Evolutionary conservation across 2,329 filamentous ascomycete species (phyloP), one percentile per base, ranked within the genome.

Genomic region (Sclerotinia nivalis): DNA sequence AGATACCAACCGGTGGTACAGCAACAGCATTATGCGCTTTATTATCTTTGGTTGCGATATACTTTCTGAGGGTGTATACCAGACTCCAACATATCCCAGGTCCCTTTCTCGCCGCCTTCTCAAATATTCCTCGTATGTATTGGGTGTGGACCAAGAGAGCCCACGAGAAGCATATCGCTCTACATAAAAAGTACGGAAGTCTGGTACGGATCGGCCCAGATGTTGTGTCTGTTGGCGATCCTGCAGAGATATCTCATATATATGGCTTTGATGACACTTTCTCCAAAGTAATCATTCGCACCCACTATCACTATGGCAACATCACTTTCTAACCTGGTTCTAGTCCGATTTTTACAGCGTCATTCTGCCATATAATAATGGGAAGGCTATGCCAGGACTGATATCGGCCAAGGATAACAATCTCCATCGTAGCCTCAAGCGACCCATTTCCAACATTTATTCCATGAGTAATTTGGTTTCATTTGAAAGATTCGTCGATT

Each of bases 401-500:
- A 58, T 52, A 43, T 59, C 52, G 10, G 55, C 55, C 2, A 25
- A 28, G 10, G 54, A 49, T 10, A 60, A 1, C 25, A 28, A 25
- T 8, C 25, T 31, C n/a, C 55, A 68, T 8, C 49, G 43, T 22
- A n/a, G 28, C 22, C 68, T 25, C n/a, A n/a, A 60, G 9, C 31
- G 40, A 4, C 71, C 71, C 12, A 71, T 73, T 22, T 64, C 72
- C 25, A 70, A 72, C 37, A 71, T 67, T 40, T 74, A 71, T 58
- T 71, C 69, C 22, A 71, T 72, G 73, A 71, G 69, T 8, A 61
- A 62, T n/a, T 69, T 73, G 12, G 76, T 84, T 1, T 77, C 78
- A 52, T 85, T 84, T 66, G 83, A 85, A 73, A 73, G 76, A 0
- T 84, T 82, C 66, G 83, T 84, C 2, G 80, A 85, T 71, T 47